Base-by-base conservation (phyloP, 192 early-diverging fungal genomes). In the Entophlyctis luteolus region DNA sequence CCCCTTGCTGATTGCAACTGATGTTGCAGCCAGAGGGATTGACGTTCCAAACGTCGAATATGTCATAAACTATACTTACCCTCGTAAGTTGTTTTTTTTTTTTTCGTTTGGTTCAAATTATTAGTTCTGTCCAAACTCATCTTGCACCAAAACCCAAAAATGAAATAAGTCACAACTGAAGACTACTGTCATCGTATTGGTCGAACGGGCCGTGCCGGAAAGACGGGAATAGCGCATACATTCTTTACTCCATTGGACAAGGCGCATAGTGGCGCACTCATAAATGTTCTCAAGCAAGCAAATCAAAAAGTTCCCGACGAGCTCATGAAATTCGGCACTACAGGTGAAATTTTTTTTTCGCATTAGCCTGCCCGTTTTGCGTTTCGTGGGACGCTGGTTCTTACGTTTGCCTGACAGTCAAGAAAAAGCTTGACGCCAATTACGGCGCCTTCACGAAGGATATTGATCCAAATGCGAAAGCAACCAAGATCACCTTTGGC, bases 361-460 rank as follows among this genome's bases (percentile, higher is more conserved):
- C 0, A 31, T 57, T 27, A 12, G 14, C 23, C 22, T 75, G 46
- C 29, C 34, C 12, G 23, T 18, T 20, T 23, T 42, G 1, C 20
- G 35, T 29, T 23, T 25, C 20, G n/a, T 66, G 28, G 0, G 46
- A 62, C 27, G 1, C 57, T 31, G 16, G 29, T n/a, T 31, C 20
- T 33, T 59, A 63, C 10, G 18, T 10, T 8, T 65, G 5, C 25
- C 22, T 54, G 48, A 37, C 73, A 70, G 93, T 96, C 71, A 98
- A 95, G 81, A 94, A 93, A 84, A 98, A 98, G 89, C 83, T 92
- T 53, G 93, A 98, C 77, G 81, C 86, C 18, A 91, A 90, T 56
- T 98, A 96, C 56, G 96, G 96, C 55, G 93, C 93, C 27, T 96
- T 97, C 72, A 91, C 85, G 71, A 96, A 94, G 75, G 93, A 96